Conservation (phyloP, 306 rosid species). For the Heteromeles arbutifolia region DNA sequence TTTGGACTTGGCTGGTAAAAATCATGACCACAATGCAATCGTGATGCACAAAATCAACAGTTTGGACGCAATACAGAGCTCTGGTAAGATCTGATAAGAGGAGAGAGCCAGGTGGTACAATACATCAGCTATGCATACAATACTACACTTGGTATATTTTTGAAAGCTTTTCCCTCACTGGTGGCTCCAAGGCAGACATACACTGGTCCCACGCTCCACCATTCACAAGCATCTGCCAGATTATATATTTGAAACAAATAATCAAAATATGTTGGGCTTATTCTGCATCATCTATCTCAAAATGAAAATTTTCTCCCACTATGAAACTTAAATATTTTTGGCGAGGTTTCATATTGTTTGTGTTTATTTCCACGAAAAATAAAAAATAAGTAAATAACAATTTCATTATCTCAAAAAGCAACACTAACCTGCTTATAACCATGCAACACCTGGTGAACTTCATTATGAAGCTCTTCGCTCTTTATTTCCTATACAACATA, state of each 20-base stretch:
- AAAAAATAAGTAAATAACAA: too few species aligned
- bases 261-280: constrained; percentile 1
- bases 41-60: constrained; percentile 37
- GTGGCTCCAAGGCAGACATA: constrained; percentile 88
- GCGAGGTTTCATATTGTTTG: not conserved
- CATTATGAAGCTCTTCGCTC: constrained; percentile 83
- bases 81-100: constrained; percentile 13
- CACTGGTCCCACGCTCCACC: constrained; percentile 99
- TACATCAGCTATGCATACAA: not conserved
- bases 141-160: constrained; percentile 66
- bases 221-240: constrained; percentile 74
- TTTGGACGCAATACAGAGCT: constrained; percentile 39
- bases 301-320: not conserved
- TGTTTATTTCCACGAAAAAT: not conserved
- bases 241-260: not conserved
- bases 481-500: constrained; percentile 68
- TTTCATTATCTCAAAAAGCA: constrained; percentile 6
- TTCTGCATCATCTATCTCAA: not conserved
- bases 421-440: constrained; percentile 89
- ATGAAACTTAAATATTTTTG: not conserved
- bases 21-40: constrained; percentile 26
- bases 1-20: constrained; percentile 29
- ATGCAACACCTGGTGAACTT: constrained; percentile 86
- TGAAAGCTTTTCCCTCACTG: constrained; percentile 78
- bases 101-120: constrained; percentile 10